A percentile compares a stretch with the other conserved stretches of the same genome.
Conservation (phyloP, 352 stramenopile genomes). For the Globisporangium apiculatum region DNA sequence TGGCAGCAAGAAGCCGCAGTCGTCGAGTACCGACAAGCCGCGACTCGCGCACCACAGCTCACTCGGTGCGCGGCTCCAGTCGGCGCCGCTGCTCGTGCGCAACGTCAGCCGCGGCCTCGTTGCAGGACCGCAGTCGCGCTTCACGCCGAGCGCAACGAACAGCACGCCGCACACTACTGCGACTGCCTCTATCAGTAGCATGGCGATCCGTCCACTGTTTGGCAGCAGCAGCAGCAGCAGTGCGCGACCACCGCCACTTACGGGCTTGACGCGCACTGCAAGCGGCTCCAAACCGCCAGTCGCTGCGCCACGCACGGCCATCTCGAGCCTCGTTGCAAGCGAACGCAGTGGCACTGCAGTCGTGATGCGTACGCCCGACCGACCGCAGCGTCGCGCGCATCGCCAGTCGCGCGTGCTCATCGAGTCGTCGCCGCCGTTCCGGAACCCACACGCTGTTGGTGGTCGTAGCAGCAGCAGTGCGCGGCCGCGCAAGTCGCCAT, state of each 20-base stretch:
- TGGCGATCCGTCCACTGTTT: not conserved
- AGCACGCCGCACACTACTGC: slow-evolving; percentile 4
- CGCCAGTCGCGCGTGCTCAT: slow-evolving; percentile 48
- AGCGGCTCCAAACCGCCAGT: not conserved
- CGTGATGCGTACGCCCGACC: slow-evolving; percentile 76
- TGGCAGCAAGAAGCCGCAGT: not conserved
- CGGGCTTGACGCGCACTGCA: not conserved
- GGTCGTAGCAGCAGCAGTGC: slow-evolving; percentile 5
- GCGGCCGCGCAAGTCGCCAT: slow-evolving; percentile 16
- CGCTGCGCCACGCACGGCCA: slow-evolving; percentile 4
- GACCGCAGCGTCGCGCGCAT: slow-evolving; percentile 43
- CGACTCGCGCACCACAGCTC: slow-evolving; percentile 9
- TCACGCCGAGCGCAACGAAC: slow-evolving; percentile 12
- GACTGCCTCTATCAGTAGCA: not conserved
- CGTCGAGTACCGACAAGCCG: slow-evolving; percentile 5
- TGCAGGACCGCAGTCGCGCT: slow-evolving; percentile 11
- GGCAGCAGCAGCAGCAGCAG: not conserved
- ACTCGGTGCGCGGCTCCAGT: not conserved
- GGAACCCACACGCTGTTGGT: slow-evolving; percentile 26
- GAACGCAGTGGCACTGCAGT: slow-evolving; percentile 16
- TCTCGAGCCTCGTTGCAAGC: slow-evolving; percentile 9
- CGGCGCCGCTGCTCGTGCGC: slow-evolving; percentile 23
- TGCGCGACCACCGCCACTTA: not conserved
- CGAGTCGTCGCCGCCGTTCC: slow-evolving; percentile 69
- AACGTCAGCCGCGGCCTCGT: slow-evolving; percentile 23